Base-by-base conservation (phyloP, 2,329 filamentous ascomycete genomes). In the Botrytis byssoidea region DNA sequence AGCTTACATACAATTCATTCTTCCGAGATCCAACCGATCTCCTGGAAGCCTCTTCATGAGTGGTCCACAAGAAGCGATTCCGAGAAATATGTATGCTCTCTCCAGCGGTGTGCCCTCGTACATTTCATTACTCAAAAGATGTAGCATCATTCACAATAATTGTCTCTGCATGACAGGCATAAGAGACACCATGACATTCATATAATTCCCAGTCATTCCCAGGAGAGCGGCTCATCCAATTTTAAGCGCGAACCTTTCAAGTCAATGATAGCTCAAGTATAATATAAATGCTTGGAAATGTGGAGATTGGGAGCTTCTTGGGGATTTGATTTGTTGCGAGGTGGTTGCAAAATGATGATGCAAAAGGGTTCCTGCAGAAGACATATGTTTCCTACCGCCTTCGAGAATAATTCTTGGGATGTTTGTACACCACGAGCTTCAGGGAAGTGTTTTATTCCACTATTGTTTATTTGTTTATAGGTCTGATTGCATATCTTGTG, bases 141-240 rank as follows among this genome's bases (percentile, higher is more conserved):
- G 22, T 67, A 32, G 60, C 57, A 42, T 66, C 44, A 32, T 71
- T 71, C 37, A 72, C 61, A 72, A 59, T 72, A 66, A 20, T 44
- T 5, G 60, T 9, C 60, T 70, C 7, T 67, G 59, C 70, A 71
- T 71, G 68, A 71, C 25, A 42, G 44, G 48, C 66, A 68, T 42
- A 46, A 55, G 2, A 37, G 22, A 44, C 64, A n/a, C 16, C n/a
- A 16, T 37, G 44, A 40, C 35, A 29, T n/a, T 51, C 64, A 67
- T 67, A 37, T 68, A 55, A 40, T 68, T 55, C 32, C 64, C 46
- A 46, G 60, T 71, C 60, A 59, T 72, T 72, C 70, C 70, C 70
- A 72, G 61, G 37, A n/a, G 35, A 67, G 61, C 70, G 70, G 70
- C 70, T 72, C 70, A 40, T 59, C 16, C 46, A 55, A 35, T 60